Percentiles rank a stretch among this genome's conserved stretches.
Conservation (phyloP, 2,329 filamentous ascomycete genomes). For the Calonectria pseudoturangicola region DNA sequence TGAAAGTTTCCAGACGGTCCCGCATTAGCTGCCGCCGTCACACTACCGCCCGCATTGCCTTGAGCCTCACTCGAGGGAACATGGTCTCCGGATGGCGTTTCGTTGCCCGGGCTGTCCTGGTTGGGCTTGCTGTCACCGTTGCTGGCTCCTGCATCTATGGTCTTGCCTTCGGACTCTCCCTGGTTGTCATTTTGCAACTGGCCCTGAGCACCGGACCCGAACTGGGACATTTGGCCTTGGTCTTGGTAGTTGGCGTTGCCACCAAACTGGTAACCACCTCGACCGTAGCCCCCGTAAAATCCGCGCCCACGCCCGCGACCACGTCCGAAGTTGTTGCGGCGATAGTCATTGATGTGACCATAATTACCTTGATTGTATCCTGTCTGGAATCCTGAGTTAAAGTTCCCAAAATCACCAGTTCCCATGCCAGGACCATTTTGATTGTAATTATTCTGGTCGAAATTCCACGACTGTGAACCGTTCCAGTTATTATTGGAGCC, state of each 20-base stretch:
- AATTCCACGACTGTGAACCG: slow-evolving; percentile 88
- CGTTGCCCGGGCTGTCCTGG: slow-evolving; percentile 43
- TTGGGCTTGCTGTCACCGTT: slow-evolving; percentile 41
- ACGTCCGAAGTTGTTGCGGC: slow-evolving; percentile 79
- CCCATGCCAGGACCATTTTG: slow-evolving; percentile 88
- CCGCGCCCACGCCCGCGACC: slow-evolving; percentile 80
- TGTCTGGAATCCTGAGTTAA: slow-evolving; percentile 86
- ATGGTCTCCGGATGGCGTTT: slow-evolving; percentile 38
- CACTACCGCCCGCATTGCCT: slow-evolving; percentile 55
- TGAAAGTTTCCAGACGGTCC: slow-evolving; percentile 41
- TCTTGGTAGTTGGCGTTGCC: slow-evolving; percentile 62
- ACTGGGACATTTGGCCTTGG: slow-evolving; percentile 57
- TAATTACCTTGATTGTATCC: slow-evolving; percentile 90
- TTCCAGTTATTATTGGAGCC: slow-evolving; percentile 88
- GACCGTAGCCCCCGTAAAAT: slow-evolving; percentile 73
- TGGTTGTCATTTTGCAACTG: slow-evolving; percentile 50
- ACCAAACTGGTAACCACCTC: slow-evolving; percentile 72
- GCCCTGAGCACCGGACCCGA: slow-evolving; percentile 49
- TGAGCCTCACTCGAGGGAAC: slow-evolving; percentile 56
- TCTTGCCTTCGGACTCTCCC: slow-evolving; percentile 53
- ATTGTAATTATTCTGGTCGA: slow-evolving; percentile 92
- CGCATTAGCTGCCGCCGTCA: slow-evolving; percentile 48
- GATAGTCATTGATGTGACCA: slow-evolving; percentile 88
- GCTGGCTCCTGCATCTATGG: slow-evolving; percentile 56
- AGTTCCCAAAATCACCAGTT: slow-evolving; percentile 86